Conservation (phyloP, 2,329 filamentous ascomycete species). For the Fusarium anthophilum region DNA sequence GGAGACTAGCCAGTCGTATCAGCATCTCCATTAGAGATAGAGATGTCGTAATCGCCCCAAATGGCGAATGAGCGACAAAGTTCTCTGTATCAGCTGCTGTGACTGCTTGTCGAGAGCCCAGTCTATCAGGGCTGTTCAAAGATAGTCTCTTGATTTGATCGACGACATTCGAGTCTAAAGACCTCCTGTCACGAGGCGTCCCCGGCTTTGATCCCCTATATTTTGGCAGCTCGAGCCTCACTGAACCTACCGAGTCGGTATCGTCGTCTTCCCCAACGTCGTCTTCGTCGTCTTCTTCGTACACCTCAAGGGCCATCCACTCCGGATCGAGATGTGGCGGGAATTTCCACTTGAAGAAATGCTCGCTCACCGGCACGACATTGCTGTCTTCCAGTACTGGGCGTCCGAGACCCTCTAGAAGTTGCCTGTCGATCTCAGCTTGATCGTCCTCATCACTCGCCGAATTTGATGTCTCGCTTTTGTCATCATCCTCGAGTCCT, state of each 20-base stretch:
- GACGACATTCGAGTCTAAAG: constrained; percentile 52
- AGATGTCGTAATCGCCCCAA: constrained; percentile 63
- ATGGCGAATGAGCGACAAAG: constrained; percentile 55
- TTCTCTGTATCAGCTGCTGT: constrained; percentile 37
- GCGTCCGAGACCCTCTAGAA: constrained; percentile 42
- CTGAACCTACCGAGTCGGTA: constrained; percentile 56
- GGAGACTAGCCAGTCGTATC: constrained; percentile 83
- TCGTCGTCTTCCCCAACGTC: constrained; percentile 52
- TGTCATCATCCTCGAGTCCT: constrained; percentile 48
- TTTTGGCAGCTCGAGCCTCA: constrained; percentile 45
- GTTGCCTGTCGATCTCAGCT: constrained; percentile 57
- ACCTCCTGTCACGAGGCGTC: constrained; percentile 33
- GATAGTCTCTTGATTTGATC: constrained; percentile 54
- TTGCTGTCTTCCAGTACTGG: neutral
- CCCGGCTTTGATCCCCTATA: constrained; percentile 14
- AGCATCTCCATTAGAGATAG: constrained; percentile 87
- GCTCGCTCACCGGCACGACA: neutral
- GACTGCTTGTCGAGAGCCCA: constrained; percentile 3
- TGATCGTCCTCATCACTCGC: constrained; percentile 47
- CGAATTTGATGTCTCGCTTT: constrained; percentile 21
- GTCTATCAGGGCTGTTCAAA: constrained; percentile 35
- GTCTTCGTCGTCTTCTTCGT: constrained; percentile 63
- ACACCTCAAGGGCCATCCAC: constrained; percentile 92
- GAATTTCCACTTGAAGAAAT: constrained; percentile 50
- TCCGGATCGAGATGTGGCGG: constrained; percentile 84